Evolutionary conservation across 1,284 basidiomycete species (phyloP).

Genomic region (Tilletia caries): DNA sequence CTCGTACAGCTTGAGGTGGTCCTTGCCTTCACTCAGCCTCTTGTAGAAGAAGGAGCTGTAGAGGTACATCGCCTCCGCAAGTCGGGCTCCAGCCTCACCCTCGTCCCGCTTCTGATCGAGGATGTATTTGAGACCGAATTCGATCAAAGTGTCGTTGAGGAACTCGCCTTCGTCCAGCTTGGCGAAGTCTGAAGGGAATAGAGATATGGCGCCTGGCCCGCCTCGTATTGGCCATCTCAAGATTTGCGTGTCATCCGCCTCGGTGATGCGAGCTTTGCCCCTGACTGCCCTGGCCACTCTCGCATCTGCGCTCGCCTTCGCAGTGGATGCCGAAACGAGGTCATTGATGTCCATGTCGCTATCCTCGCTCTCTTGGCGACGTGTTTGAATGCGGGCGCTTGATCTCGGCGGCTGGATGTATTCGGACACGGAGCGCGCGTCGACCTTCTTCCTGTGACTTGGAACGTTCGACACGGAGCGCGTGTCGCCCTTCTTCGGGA

Average conservation of each 20-base stretch:
- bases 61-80: constrained; percentile 75
- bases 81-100: constrained; percentile 15
- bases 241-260: constrained; percentile 18
- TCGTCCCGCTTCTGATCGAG: constrained; percentile 44
- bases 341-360: not conserved
- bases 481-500: too few species aligned
- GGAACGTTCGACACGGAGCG: too few species aligned
- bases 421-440: too few species aligned
- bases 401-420: too few species aligned
- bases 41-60: constrained; percentile 99
- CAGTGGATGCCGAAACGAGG: not conserved
- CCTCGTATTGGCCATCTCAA: constrained; percentile 38
- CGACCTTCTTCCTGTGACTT: too few species aligned
- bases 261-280: not conserved
- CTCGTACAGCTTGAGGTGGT: constrained; percentile 64
- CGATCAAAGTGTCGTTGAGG: constrained; percentile 90
- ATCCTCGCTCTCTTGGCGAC: too few species aligned
- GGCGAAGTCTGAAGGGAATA: constrained; percentile 33
- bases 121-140: constrained; percentile 84
- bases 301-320: not conserved
- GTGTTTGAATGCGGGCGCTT: not conserved
- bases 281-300: too few species aligned
- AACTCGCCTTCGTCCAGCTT: constrained; percentile 40
- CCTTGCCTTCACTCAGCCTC: constrained; percentile 67
- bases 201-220: constrained; percentile 28